Conservation (phyloP, 2,329 filamentous ascomycete species). For the Alternaria gansuensis region DNA sequence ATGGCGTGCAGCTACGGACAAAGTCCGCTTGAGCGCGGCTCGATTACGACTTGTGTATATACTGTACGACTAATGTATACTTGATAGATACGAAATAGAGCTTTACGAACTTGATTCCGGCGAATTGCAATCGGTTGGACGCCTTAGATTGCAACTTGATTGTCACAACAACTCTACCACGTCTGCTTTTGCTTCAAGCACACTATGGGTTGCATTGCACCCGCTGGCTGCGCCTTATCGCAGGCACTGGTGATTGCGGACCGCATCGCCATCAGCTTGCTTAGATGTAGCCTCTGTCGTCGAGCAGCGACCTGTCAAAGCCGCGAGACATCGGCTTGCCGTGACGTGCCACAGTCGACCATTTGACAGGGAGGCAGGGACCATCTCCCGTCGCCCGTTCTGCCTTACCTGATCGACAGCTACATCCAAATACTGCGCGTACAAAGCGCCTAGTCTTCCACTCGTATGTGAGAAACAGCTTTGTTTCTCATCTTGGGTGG, state of each 20-base stretch:
- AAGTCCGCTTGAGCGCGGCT: slow-evolving; percentile 54
- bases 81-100: background rate
- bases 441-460: background rate
- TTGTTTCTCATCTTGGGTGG: background rate
- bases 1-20: slow-evolving; percentile 82
- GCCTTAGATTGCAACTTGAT: background rate
- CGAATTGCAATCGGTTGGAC: background rate
- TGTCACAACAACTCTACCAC: background rate
- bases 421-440: background rate
- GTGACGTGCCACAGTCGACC: background rate
- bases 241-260: background rate
- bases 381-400: background rate
- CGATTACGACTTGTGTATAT: slow-evolving; percentile 4
- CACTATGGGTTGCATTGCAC: background rate
- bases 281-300: background rate
- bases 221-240: background rate
- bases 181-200: background rate
- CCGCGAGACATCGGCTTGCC: background rate
- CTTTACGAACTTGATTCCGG: background rate
- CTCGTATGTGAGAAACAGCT: background rate
- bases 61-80: slow-evolving; percentile 21
- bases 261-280: background rate
- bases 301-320: background rate
- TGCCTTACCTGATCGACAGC: background rate
- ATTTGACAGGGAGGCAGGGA: background rate